Percentiles rank a stretch among this genome's conserved stretches.
These are phyloP conservation scores for Paramecium primaurelia DNA, from an alignment of 73 alveolate species.

Conservation along the genomic window DNA sequence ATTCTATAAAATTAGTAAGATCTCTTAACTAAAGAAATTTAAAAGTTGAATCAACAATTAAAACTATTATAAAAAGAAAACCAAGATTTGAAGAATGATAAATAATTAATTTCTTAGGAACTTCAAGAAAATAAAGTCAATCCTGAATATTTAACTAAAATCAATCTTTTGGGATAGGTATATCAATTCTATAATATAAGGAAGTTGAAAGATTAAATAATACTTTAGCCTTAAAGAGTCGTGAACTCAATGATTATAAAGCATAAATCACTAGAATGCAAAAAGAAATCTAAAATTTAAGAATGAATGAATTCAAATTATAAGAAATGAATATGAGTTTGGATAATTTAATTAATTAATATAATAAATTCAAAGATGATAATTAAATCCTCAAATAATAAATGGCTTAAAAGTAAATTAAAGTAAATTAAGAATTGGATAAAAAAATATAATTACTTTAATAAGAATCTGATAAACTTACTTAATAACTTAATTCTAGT, in stretches of 20 bases:
- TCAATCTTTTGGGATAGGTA: conserved; percentile 37
- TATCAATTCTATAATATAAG: not conserved
- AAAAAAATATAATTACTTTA: not conserved
- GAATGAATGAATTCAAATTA: conserved; percentile 37
- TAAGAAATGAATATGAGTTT: not conserved
- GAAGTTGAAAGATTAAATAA: conserved; percentile 32
- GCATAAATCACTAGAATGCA: not conserved
- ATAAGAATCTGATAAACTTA: not conserved
- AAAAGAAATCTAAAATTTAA: not conserved
- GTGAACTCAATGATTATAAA: conserved; percentile 10
- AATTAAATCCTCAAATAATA: not conserved
- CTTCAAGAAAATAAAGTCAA: not conserved
- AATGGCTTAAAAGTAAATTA: not conserved
- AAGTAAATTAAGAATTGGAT: not conserved
- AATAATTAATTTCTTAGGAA: not conserved
- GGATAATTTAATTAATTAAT: not conserved
- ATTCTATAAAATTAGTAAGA: not conserved
- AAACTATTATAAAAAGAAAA: not conserved
- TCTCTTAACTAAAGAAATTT: not conserved
- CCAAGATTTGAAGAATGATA: not conserved
- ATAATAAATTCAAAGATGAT: not conserved
- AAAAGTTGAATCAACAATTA: not conserved
- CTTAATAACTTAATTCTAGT: not conserved
- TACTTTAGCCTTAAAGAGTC: not conserved
- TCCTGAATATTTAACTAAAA: not conserved